Base-by-base conservation (phyloP, 305 asterid species). In the Fraxinus dipetala region DNA sequence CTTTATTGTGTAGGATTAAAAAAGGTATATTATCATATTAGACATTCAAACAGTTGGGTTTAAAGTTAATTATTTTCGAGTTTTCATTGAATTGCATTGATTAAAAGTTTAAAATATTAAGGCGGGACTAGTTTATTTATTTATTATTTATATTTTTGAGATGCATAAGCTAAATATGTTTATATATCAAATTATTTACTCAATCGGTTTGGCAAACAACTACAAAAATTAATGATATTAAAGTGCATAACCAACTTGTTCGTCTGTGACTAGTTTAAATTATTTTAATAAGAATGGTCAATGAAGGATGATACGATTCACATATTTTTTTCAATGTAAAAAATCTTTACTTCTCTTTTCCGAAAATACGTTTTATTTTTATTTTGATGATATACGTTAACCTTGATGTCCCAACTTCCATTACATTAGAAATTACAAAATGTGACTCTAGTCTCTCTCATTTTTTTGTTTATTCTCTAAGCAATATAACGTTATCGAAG, bases 151-250 rank as follows among this genome's bases (percentile, higher is more conserved):
- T 28, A 69, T 69, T 13, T 22, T 20, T 18, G 13, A 59, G 2
- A 9, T 20, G 70, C 13, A 54, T 26, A 26, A 26, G 28, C 30
- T 18, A 56, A 56, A 56, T n/a, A 8, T 26, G 18, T 11, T 20
- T 45, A 32, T 54, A 7, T 2, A 16, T 54, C 24, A 54, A 54
- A 28, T 63, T 35, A 18, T 59, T 63, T 65, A 36, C 38, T 18
- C 38, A 9, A 14, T 61, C 63, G n/a, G 85, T 86, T 84, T 83
- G 84, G 86, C 87, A 79, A 85, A 85, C 88, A 35, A 85, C 91
- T 85, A 35, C 81, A 74, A 82, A 84, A 89, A 86, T 70, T 84
- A 20, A 59, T 74, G 16, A 65, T 51, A 36, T 80, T 73, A 13
- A 79, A 24, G 28, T 56, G 18, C 83, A 26, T 7, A 75, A 54